Evolutionary conservation across 1,284 basidiomycete species (phyloP).

Genomic region (Leccinum fuscescens): DNA sequence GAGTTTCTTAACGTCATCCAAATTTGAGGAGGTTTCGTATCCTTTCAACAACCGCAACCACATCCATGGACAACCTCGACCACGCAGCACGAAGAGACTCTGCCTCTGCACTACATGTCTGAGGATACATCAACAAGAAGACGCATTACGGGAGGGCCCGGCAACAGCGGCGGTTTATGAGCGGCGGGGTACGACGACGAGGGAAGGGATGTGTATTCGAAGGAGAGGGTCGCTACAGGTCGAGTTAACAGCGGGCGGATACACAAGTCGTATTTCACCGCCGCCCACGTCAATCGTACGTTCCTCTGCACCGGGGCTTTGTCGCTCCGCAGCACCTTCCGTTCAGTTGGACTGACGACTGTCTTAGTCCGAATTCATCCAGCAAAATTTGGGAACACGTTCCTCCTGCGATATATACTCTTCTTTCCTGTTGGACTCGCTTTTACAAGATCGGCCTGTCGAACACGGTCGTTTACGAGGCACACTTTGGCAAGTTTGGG

Average conservation of each 20-base stretch:
- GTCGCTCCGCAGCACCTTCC: conserved; percentile 5
- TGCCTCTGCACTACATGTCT: no score
- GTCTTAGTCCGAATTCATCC: conserved; percentile 68
- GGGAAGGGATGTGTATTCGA: conserved; percentile 73
- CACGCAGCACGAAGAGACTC: no score
- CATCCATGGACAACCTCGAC: conserved; percentile 34
- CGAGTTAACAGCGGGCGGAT: conserved; percentile 60
- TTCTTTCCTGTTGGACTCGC: no score
- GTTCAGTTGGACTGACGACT: neutral
- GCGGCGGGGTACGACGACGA: conserved; percentile 55
- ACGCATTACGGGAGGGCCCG: conserved; percentile 49
- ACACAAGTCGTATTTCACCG: conserved; percentile 54
- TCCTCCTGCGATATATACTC: no score
- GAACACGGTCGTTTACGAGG: no score
- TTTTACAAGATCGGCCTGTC: no score
- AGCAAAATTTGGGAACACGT: conserved; percentile 45
- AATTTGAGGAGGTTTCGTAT: conserved; percentile 69
- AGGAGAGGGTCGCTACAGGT: conserved; percentile 47
- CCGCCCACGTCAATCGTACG: conserved; percentile 72
- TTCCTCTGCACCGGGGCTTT: conserved; percentile 5
- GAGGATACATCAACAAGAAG: conserved; percentile 57
- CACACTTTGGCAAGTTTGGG: no score
- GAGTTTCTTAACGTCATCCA: conserved; percentile 44
- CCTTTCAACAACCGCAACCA: conserved; percentile 43
- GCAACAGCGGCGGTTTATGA: conserved; percentile 37